Evolutionary conservation across 495 filamentous ascomycete genomes (phyloP), one percentile per base, ranked within the genome.

Genomic region (Usnea hakonensis): DNA sequence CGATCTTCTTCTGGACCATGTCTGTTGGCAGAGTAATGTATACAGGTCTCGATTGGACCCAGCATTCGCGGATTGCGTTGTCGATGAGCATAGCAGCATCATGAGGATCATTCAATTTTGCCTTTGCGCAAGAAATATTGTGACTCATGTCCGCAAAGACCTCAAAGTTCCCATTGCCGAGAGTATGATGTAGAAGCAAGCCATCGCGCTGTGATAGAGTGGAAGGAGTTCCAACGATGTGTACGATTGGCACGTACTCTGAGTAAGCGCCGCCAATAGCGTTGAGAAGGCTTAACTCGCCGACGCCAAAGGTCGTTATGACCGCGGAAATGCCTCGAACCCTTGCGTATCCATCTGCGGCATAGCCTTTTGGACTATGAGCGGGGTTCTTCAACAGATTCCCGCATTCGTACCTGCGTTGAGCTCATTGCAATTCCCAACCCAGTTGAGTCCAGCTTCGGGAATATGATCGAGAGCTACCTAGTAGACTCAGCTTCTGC

Each of bases 1-100:
- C 85, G 32, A 96, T 74, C 75, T 92, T 88, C 72, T 87, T 85
- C 67, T 85, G 77, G 14, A 90, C 86, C 76, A 96, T 87, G 72
- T 97, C 90, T 28, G 88, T 90, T 1, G 94, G 91, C 3, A 97
- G 77, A 64, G 85, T 86, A 67, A 96, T 84, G 73, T 96, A 97
- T 26, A 95, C 88, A 0, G 90, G 90, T 36, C 88, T 78, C 65
- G 83, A 86, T 64, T 77, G 81, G 46, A 89, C 69, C 80, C 83
- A 91, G 71, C 91, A 96, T 75, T 92, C 83, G 35, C 83, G 81
- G 43, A 97, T 81, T 0, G 86, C 83, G 65, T 90, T 79, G 70
- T 97, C 93, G 64, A 96, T 92, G 56, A 88, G 83, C 17, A 77
- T 76, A 7, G 89, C 83, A 21, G 87, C 87, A 61, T 91, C 85